phyloP scores from a whole-genome alignment of 768 basidiomycete genomes.

The Coprinopsis sp. region DNA sequence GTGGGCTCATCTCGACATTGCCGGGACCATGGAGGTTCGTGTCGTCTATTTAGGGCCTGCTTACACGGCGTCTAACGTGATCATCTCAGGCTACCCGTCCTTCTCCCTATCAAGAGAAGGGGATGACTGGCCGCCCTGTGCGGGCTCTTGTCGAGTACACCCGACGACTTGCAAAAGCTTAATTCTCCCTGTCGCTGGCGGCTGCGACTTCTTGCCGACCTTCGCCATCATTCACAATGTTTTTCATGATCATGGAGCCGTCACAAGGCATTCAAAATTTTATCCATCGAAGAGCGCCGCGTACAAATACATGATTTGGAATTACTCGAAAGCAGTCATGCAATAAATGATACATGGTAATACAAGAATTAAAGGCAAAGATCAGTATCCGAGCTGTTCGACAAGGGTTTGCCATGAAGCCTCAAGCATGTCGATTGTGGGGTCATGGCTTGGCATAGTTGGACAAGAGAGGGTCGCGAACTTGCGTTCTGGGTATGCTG shows the following conservation, averaged over 20 bases:
- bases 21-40: slow-evolving; percentile 67
- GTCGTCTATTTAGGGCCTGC: background rate
- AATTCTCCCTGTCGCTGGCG: slow-evolving; percentile 4
- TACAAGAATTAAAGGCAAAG: background rate
- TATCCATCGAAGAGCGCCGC: too few relatives aligned
- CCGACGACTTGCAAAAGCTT: slow-evolving; percentile 29
- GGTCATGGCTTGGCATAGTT: background rate
- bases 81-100: slow-evolving; percentile 43
- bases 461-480: background rate
- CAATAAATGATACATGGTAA: background rate
- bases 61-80: background rate
- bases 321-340: background rate
- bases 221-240: too few relatives aligned
- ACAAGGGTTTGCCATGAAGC: background rate
- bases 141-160: slow-evolving; percentile 48
- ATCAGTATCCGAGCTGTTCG: slow-evolving; percentile 3
- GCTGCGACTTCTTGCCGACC: background rate
- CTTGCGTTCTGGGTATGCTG: background rate
- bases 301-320: too few relatives aligned
- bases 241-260: too few relatives aligned
- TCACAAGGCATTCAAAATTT: too few relatives aligned
- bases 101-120: slow-evolving; percentile 61
- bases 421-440: background rate
- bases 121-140: slow-evolving; percentile 78
- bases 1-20: slow-evolving; percentile 90